phyloP scores from a whole-genome alignment of 768 basidiomycete species.

The Hericium rajendrae region DNA sequence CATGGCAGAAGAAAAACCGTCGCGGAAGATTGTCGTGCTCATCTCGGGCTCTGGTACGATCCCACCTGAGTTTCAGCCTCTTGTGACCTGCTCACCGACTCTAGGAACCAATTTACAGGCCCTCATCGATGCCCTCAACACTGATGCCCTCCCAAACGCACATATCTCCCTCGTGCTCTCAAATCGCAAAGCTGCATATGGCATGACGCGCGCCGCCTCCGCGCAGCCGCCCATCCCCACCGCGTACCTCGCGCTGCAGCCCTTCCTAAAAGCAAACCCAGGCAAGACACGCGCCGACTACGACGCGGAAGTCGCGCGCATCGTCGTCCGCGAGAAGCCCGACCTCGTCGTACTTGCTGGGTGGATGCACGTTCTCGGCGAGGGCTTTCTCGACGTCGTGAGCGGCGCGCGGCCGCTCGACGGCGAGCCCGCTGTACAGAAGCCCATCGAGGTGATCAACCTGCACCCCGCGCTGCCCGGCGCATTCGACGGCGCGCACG shows the following conservation, averaged over 20 bases:
- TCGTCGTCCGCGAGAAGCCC: conserved; percentile 53
- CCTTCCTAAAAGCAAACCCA: conserved; percentile 70
- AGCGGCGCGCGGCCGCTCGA: conserved; percentile 30
- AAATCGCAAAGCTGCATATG: conserved; percentile 86
- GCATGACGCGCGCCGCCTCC: conserved; percentile 67
- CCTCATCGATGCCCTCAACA: conserved; percentile 79
- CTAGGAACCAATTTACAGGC: conserved; percentile 95
- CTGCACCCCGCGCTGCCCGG: conserved; percentile 94
- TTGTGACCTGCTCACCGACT: not conserved
- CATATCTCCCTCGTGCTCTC: conserved; percentile 78
- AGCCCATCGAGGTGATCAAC: conserved; percentile 80
- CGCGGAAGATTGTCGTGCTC: conserved; percentile 39
- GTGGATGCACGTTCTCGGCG: conserved; percentile 96
- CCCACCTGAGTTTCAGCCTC: not conserved
- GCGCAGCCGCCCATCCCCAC: conserved; percentile 75
- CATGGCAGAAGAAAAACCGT: not conserved
- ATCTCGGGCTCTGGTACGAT: conserved; percentile 55
- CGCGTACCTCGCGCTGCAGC: conserved; percentile 73
- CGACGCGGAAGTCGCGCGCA: conserved; percentile 68
- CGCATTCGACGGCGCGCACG: conserved; percentile 92
- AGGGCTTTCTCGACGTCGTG: conserved; percentile 66
- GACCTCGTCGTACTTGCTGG: conserved; percentile 93
- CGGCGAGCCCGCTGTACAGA: conserved; percentile 19
- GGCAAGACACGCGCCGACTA: conserved; percentile 75
- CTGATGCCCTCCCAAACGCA: conserved; percentile 61